A percentile compares a stretch with the other conserved stretches of the same genome.
phyloP scores from a whole-genome alignment of 2,329 filamentous ascomycete species.

The Periconia digitata region DNA sequence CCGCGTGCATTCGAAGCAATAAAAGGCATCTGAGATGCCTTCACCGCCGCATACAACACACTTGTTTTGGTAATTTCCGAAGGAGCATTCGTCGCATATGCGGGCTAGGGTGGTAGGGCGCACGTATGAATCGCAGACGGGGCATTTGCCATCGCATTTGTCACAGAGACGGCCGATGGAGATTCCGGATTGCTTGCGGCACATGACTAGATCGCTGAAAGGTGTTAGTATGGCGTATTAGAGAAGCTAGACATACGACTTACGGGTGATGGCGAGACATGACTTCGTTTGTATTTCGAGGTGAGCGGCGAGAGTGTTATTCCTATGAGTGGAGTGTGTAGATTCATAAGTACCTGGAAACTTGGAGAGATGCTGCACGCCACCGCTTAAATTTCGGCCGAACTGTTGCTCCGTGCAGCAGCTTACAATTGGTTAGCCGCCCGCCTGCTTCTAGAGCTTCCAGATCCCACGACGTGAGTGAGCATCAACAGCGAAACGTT shows the following conservation, averaged over 20 bases:
- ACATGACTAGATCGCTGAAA: conserved; percentile 92
- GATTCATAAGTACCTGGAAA: not conserved
- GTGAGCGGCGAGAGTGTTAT: not conserved
- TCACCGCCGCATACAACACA: conserved; percentile 98
- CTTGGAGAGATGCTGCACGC: conserved; percentile 5
- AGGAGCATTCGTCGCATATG: conserved; percentile 99
- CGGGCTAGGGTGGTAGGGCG: conserved; percentile 94
- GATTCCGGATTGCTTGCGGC: conserved; percentile 96
- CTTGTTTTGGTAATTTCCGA: conserved; percentile 99
- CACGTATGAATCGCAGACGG: conserved; percentile 98
- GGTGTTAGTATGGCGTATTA: conserved; percentile 19
- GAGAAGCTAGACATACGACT: conserved; percentile 33
- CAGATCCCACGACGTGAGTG: too few species aligned
- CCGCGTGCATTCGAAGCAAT: conserved; percentile 98
- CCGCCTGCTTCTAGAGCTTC: conserved; percentile 8
- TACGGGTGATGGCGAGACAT: conserved; percentile 96
- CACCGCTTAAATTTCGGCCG: conserved; percentile 7
- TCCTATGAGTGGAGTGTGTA: not conserved
- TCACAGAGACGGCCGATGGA: conserved; percentile 98
- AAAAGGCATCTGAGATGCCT: conserved; percentile 97
- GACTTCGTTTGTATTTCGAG: conserved; percentile 22
- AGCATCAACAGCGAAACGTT: too few species aligned
- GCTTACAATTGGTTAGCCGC: conserved; percentile 8
- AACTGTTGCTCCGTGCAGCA: conserved; percentile 28
- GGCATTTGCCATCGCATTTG: conserved; percentile 99